Evolutionary conservation across 768 basidiomycete species (phyloP).

Genomic region (Calocera viscosa): DNA sequence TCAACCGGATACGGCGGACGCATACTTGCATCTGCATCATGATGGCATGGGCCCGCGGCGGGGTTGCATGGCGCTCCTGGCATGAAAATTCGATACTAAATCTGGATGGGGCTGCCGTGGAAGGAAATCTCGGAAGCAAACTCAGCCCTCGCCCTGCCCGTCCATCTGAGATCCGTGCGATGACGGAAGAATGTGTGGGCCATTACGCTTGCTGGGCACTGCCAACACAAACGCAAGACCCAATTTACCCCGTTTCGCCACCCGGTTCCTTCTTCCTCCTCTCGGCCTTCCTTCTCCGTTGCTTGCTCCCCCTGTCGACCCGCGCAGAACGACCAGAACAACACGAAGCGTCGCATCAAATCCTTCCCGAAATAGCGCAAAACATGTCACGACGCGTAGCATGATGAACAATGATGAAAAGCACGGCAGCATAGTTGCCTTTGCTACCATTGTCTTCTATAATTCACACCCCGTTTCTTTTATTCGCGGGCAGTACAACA

Average conservation of each 20-base stretch:
- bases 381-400: neutral
- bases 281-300: neutral
- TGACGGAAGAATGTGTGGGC: slow-evolving; percentile 4
- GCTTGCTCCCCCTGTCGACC: neutral
- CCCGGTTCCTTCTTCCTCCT: neutral
- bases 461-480: neutral
- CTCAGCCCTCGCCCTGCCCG: neutral
- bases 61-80: neutral
- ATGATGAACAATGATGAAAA: slow-evolving; percentile 5
- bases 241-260: slow-evolving; percentile 6
- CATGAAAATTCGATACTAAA: slow-evolving; percentile 5
- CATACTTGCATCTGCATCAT: slow-evolving; percentile 4
- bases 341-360: neutral
- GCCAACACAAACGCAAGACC: neutral
- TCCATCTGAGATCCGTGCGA: slow-evolving; percentile 5
- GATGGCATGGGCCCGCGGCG: neutral
- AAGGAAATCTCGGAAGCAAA: slow-evolving; percentile 8
- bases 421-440: neutral
- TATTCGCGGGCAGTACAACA: neutral
- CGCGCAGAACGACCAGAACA: neutral
- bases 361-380: neutral
- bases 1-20: slow-evolving; percentile 2
- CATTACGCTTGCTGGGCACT: neutral
- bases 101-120: neutral
- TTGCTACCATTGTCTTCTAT: slow-evolving; percentile 3